Evolutionary conservation across 2,329 filamentous ascomycete genomes (phyloP).

Genomic region (Arthrobotrys entomopaga): DNA sequence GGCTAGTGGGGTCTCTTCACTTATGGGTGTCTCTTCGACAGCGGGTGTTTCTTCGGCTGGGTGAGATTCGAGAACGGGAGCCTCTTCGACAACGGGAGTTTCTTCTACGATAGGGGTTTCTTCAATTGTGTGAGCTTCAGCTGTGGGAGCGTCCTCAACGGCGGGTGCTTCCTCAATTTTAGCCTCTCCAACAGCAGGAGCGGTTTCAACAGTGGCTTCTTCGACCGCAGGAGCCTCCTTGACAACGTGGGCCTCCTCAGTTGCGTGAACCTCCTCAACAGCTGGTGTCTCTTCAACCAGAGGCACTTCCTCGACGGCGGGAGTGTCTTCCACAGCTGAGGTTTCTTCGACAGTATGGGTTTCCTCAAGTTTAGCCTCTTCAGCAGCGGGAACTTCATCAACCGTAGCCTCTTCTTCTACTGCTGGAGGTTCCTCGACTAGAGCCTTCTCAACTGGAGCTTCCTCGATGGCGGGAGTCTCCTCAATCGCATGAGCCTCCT

Average conservation of each 20-base stretch:
- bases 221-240: conserved; percentile 8
- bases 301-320: background rate
- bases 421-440: background rate
- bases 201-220: conserved; percentile 2
- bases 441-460: background rate
- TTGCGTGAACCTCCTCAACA: background rate
- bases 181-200: too few species aligned
- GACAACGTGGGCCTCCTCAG: background rate
- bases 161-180: conserved; percentile 6
- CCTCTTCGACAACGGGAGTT: background rate
- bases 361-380: background rate
- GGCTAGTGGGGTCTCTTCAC: too few species aligned
- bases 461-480: conserved; percentile 7
- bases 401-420: conserved; percentile 4
- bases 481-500: conserved; percentile 7
- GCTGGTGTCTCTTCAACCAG: background rate
- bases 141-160: background rate
- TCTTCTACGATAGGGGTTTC: background rate
- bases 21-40: too few species aligned
- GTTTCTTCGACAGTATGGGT: background rate
- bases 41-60: too few species aligned
- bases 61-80: background rate
- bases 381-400: conserved; percentile 10
- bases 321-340: background rate
- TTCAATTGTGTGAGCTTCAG: conserved; percentile 3